Evolutionary conservation across 2,329 filamentous ascomycete species (phyloP).

Genomic region (Aureobasidium leucospermi): DNA sequence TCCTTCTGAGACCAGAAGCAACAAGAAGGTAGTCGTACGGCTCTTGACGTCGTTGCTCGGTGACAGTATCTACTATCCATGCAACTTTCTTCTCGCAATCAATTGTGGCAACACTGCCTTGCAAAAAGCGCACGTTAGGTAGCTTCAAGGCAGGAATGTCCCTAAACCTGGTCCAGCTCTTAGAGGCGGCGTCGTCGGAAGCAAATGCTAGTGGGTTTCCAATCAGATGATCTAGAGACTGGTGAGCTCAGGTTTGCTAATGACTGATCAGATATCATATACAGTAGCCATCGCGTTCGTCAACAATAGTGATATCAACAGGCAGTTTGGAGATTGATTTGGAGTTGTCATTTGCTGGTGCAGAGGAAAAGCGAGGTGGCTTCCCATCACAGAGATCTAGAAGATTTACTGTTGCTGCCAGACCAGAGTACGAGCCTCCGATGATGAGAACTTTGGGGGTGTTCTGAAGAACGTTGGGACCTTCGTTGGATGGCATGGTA

Average conservation of each 20-base stretch:
- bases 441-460: slow-evolving; percentile 50
- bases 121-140: slow-evolving; percentile 55
- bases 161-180: slow-evolving; percentile 63
- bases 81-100: slow-evolving; percentile 55
- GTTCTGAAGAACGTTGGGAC: not conserved
- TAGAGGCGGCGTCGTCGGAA: slow-evolving; percentile 54
- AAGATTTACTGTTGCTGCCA: slow-evolving; percentile 60
- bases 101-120: slow-evolving; percentile 56
- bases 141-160: slow-evolving; percentile 60
- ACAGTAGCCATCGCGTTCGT: slow-evolving; percentile 82
- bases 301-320: slow-evolving; percentile 65
- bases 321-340: slow-evolving; percentile 18
- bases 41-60: slow-evolving; percentile 22
- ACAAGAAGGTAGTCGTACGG: slow-evolving; percentile 70
- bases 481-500: slow-evolving; percentile 1
- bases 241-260: not conserved
- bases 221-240: slow-evolving; percentile 56
- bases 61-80: slow-evolving; percentile 38
- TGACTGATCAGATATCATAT: slow-evolving; percentile 25
- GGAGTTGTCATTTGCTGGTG: slow-evolving; percentile 19
- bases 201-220: slow-evolving; percentile 67
- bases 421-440: slow-evolving; percentile 66
- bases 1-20: slow-evolving; percentile 61
- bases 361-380: slow-evolving; percentile 35
- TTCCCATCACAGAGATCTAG: slow-evolving; percentile 56